phyloP scores from a whole-genome alignment of 495 filamentous ascomycete species.

The Penicillium nucicola region DNA sequence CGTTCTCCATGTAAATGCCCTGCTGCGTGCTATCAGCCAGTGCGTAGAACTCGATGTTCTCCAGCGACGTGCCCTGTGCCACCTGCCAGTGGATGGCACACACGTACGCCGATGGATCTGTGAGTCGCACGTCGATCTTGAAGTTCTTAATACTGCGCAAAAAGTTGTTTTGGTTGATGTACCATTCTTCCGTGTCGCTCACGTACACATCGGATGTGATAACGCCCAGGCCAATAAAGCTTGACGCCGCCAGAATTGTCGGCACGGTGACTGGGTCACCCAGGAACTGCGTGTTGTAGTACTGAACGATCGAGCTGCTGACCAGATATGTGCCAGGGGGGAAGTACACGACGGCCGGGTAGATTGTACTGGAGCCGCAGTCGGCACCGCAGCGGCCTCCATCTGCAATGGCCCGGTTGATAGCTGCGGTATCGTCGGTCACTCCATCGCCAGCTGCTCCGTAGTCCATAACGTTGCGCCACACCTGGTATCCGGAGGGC shows the following conservation, averaged over 20 bases:
- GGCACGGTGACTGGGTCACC: constrained; percentile 48
- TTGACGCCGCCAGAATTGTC: constrained; percentile 36
- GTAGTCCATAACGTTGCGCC: constrained; percentile 42
- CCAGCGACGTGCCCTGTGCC: constrained; percentile 37
- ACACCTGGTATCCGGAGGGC: constrained; percentile 14
- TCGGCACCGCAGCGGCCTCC: constrained; percentile 47
- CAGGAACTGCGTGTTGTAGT: constrained; percentile 64
- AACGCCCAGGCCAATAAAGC: constrained; percentile 45
- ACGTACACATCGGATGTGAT: constrained; percentile 49
- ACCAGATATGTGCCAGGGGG: constrained; percentile 61
- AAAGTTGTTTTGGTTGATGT: constrained; percentile 35
- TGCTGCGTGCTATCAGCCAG: constrained; percentile 36
- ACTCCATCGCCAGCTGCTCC: constrained; percentile 42
- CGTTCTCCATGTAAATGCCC: constrained; percentile 45
- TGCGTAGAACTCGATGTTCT: constrained; percentile 52
- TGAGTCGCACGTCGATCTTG: constrained; percentile 27
- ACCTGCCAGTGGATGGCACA: constrained; percentile 41
- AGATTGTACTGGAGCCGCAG: constrained; percentile 49
- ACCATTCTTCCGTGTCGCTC: constrained; percentile 22
- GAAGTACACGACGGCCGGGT: constrained; percentile 53
- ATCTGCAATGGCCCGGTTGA: constrained; percentile 47
- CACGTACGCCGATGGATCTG: constrained; percentile 11
- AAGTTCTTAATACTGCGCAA: constrained; percentile 36
- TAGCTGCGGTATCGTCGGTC: constrained; percentile 53
- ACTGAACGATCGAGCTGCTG: constrained; percentile 54